Percentiles rank a stretch among this genome's conserved stretches.
These are phyloP conservation scores for Clathrus columnatus DNA, from an alignment of 768 basidiomycete species.

Conservation along the genomic window DNA sequence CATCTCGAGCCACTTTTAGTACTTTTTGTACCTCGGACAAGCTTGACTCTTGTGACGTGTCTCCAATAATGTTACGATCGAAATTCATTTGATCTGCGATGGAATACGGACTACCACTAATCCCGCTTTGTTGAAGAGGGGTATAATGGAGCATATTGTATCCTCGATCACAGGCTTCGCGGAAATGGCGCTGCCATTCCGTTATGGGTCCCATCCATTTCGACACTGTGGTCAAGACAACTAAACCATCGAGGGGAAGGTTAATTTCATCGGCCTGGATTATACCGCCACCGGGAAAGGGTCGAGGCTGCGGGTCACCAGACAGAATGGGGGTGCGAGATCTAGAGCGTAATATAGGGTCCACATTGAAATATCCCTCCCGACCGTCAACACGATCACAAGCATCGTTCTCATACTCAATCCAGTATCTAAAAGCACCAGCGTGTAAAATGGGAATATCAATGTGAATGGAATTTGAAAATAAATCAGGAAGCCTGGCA, in stretches of 20 bases:
- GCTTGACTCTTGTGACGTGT: constrained; percentile 40
- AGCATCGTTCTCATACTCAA: constrained; percentile 73
- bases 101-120: constrained; percentile 87
- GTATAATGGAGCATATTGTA: constrained; percentile 99
- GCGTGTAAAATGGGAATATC: constrained; percentile 96
- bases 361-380: constrained; percentile 93
- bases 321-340: constrained; percentile 69
- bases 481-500: constrained; percentile 69
- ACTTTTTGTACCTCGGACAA: constrained; percentile 50
- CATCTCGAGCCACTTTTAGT: constrained; percentile 62
- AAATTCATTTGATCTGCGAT: constrained; percentile 70
- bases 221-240: constrained; percentile 84
- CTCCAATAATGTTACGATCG: constrained; percentile 19
- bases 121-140: constrained; percentile 86
- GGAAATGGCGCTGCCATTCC: constrained; percentile 72
- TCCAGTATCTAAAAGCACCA: constrained; percentile 91
- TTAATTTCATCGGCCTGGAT: constrained; percentile 47
- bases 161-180: constrained; percentile 78
- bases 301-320: constrained; percentile 39
- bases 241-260: constrained; percentile 79
- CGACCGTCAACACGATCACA: constrained; percentile 65
- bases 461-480: constrained; percentile 85
- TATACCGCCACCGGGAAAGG: constrained; percentile 37
- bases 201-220: constrained; percentile 94
- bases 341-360: constrained; percentile 75